Conservation (phyloP, 179 eudicot species). For the Sideroxylon spinosum region DNA sequence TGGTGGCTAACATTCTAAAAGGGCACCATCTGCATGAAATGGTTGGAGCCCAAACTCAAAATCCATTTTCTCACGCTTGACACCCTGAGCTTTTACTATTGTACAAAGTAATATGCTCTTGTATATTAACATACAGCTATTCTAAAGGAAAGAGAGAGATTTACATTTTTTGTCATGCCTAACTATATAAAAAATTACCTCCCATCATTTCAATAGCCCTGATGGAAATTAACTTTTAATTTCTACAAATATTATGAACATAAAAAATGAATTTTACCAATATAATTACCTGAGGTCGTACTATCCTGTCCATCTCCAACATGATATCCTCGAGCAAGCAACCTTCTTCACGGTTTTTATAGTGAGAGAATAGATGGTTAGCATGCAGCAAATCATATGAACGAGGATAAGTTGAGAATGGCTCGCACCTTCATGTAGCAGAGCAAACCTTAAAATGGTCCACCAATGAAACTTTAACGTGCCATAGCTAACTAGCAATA, state of each 20-base stretch:
- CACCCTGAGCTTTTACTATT: background rate
- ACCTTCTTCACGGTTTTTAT: conserved; percentile 46
- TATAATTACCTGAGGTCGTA: conserved; percentile 75
- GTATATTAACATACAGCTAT: background rate
- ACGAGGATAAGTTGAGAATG: conserved; percentile 98
- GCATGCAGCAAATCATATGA: conserved; percentile 89
- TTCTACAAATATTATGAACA: background rate
- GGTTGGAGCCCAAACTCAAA: background rate
- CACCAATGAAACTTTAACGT: conserved; percentile 2
- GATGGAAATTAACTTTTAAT: conserved; percentile 1
- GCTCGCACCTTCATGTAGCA: conserved; percentile 65
- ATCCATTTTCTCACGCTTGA: background rate
- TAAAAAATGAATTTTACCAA: background rate
- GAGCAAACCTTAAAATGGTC: conserved; percentile 1
- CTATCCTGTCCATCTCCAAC: conserved; percentile 84
- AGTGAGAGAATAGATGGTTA: conserved; percentile 67
- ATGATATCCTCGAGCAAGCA: conserved; percentile 76
- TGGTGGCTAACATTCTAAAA: too few relatives aligned
- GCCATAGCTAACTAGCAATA: background rate
- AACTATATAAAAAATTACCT: background rate
- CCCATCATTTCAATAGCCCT: background rate
- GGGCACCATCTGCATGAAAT: background rate
- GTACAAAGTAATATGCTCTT: background rate
- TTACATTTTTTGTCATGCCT: background rate
- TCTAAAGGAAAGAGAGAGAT: background rate